Evolutionary conservation across 306 rosid species (phyloP).

Genomic region (Boehmeria nivea): DNA sequence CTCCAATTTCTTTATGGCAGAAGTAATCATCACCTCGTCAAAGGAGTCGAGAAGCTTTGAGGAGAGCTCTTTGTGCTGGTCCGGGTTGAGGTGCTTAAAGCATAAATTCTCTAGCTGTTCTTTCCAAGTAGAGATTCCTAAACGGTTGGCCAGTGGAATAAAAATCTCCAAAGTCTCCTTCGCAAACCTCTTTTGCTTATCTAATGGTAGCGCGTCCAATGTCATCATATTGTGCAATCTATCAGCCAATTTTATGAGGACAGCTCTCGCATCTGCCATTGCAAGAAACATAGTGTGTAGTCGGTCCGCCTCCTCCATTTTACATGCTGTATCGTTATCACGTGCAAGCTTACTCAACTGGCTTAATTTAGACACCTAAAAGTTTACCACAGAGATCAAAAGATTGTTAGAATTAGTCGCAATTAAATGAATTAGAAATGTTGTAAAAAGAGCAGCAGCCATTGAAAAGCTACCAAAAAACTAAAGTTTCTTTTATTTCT

Average conservation of each 20-base stretch:
- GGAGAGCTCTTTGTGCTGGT: conserved; percentile 61
- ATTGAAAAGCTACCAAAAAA: too few relatives aligned
- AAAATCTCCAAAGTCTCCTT: conserved; percentile 98
- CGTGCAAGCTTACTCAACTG: conserved; percentile 96
- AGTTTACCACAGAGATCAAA: conserved; percentile 22
- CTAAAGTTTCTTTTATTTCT: too few relatives aligned
- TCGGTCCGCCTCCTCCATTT: conserved; percentile 85
- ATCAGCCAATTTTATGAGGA: conserved; percentile 88
- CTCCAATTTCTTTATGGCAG: conserved; percentile 62
- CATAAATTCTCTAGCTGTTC: conserved; percentile 80
- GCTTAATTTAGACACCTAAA: conserved; percentile 87
- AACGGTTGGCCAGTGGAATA: conserved; percentile 87
- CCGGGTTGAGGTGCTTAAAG: conserved; percentile 78
- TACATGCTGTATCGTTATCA: conserved; percentile 75
- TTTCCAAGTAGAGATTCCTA: conserved; percentile 93
- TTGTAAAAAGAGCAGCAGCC: too few relatives aligned
- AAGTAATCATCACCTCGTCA: conserved; percentile 73
- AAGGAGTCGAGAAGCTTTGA: conserved; percentile 67
- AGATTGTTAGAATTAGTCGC: conserved; percentile 9
- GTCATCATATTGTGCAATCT: conserved; percentile 95
- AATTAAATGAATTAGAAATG: neutral
- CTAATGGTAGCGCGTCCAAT: conserved; percentile 63
- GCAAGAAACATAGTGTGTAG: conserved; percentile 97
- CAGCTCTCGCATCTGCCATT: conserved; percentile 97
- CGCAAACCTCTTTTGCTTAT: conserved; percentile 83